Evolutionary conservation across 176 grass and related monocot species (phyloP).

Genomic region (Avena insularis): DNA sequence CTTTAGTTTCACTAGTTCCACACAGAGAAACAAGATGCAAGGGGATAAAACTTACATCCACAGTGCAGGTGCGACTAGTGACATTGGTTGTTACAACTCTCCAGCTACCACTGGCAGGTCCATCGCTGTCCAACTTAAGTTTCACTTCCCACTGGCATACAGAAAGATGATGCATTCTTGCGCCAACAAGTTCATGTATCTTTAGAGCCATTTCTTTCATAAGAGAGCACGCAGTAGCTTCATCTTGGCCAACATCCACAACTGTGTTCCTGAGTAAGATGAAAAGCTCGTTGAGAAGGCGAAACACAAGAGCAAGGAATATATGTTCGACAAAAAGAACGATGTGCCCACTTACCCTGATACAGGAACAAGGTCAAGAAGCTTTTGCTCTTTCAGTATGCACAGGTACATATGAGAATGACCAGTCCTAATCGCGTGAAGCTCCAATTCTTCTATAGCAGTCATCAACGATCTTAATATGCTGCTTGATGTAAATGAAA

Average conservation of each 20-base stretch:
- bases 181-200: conserved; percentile 89
- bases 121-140: conserved; percentile 71
- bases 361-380: conserved; percentile 79
- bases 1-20: neutral
- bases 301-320: neutral
- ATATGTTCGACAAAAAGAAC: conserved; percentile 17
- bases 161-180: conserved; percentile 90
- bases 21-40: conserved; percentile 15
- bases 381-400: conserved; percentile 78
- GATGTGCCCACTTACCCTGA: conserved; percentile 65
- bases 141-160: conserved; percentile 99
- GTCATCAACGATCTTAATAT: conserved; percentile 84
- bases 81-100: conserved; percentile 91
- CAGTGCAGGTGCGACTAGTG: conserved; percentile 88
- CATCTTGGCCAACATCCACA: conserved; percentile 71
- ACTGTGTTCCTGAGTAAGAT: conserved; percentile 62
- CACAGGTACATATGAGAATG: conserved; percentile 93
- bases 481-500: conserved; percentile 78
- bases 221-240: conserved; percentile 69
- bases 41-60: conserved; percentile 72
- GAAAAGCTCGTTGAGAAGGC: conserved; percentile 27
- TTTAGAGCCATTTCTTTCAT: conserved; percentile 92
- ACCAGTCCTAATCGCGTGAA: conserved; percentile 83
- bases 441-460: conserved; percentile 93
- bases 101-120: conserved; percentile 81